Base-by-base conservation (phyloP, 2,329 filamentous ascomycete species). In the Akanthomyces uredinophilus region DNA sequence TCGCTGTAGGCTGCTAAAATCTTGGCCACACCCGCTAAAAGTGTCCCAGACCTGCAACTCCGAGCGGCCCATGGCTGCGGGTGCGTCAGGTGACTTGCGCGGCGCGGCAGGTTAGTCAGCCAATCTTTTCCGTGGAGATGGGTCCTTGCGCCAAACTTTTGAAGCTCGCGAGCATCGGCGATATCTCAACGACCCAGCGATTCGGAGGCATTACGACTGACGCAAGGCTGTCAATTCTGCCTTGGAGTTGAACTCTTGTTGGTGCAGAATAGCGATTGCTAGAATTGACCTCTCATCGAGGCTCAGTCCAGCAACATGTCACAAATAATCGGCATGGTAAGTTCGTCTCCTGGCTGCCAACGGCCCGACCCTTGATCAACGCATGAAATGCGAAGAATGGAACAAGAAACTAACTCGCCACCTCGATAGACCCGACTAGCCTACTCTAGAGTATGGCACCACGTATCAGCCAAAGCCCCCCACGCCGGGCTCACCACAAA, bases 391-490 rank as follows among this genome's bases (percentile, higher is more conserved):
- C 35, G 16, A 14, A 49, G 16, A 49, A 18, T 5, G 4, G 11
- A 35, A n/a, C 24, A 18, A 5, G 32, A 49, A 47, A 39, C 49
- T 61, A 47, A 60, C 41, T 7, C 47, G 3, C 7, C 18, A 41
- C 11, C 55, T 41, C 35, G 51, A 49, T 69, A 98, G 93, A 98
- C 95, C 65, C 91, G 91, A 73, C 89, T 99, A 67, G 94, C 95
- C 79, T 99, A 98, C 83, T 93, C 93, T 51, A 89, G 96, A 71
- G 87, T 89, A 80, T 99, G 96, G 95, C 95, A 99, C 78, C 87
- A 90, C 66, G 74, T 87, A 75, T 98, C 83, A 75, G 95, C 82
- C 77, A 91, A 78, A 71, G 82, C 81, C 68, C 88, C 77, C 75
- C 86, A 88, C 71, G 76, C 81, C n/a, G 81, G 77, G 18, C 84